Evolutionary conservation across 495 filamentous ascomycete species (phyloP), one percentile per base, ranked within the genome.

Genomic region (Penicillium samsonianum): DNA sequence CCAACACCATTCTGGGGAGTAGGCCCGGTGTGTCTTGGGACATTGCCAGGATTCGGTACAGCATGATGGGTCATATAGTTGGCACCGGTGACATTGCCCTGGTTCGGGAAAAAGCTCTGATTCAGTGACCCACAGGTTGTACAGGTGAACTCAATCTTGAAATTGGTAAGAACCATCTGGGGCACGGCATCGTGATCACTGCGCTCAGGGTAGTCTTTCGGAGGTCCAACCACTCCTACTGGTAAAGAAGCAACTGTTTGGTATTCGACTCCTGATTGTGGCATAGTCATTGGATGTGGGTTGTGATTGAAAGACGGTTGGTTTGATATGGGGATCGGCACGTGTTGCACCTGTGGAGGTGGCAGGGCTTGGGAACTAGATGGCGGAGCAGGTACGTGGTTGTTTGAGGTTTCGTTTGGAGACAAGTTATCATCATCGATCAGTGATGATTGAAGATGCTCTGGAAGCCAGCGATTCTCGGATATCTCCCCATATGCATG

Each of bases 81-180:
- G 23, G 57, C 61, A 19, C 70, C 67, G 1, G 73, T 71, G 33
- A 76, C 68, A 49, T 77, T 73, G 8, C 76, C 74, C 38, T 77
- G 73, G 22, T 76, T 76, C 9, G 74, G 74, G 31, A 77, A 74
- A 51, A 77, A 78, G 56, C 76, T 74, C 47, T 78, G 74, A 48
- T 78, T 78, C 20, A 77, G 50, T 28, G 72, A 60, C n/a, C 76
- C 76, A 33, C 76, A 78, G 0, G 69, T 73, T 0, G 73, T 76
- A 41, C 74, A 78, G 7, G 74, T 75, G 23, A 78, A 78, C 23
- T 77, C 74, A 37, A 78, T 77, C 55, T 78, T 78, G 58, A 78
- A 78, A 43, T 76, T 73, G 19, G 73, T 72, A 1, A 76, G 62
- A 37, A 72, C 63, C 49, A 74, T 60, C 37, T 76, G 72, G 11